phyloP scores from a whole-genome alignment of 495 filamentous ascomycete species.

The Hypoxylon rickii region DNA sequence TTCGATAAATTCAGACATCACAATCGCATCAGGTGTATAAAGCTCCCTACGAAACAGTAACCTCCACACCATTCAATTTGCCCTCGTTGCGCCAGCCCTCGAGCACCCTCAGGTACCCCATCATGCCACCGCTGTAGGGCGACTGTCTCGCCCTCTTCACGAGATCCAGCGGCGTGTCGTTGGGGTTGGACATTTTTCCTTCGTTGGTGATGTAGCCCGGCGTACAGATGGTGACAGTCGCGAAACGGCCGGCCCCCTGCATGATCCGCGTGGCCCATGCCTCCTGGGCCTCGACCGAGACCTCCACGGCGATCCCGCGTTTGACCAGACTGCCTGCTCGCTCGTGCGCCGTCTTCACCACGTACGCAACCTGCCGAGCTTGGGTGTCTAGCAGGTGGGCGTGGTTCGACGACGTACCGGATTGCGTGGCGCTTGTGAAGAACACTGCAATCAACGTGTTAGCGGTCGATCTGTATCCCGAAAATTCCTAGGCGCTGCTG shows the following conservation, averaged over 20 bases:
- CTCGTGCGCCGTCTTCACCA: slow-evolving; percentile 49
- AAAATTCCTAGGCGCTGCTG: too few species aligned
- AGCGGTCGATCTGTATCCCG: too few species aligned
- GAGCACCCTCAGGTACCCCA: slow-evolving; percentile 45
- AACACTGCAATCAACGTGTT: slow-evolving; percentile 40
- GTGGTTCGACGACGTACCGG: slow-evolving; percentile 46
- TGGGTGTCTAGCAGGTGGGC: slow-evolving; percentile 47
- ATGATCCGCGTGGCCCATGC: slow-evolving; percentile 52
- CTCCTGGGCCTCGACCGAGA: slow-evolving; percentile 48
- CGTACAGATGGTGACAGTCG: slow-evolving; percentile 54
- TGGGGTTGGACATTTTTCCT: slow-evolving; percentile 35
- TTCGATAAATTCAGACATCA: too few species aligned
- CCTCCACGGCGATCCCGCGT: slow-evolving; percentile 44
- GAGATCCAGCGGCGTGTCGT: slow-evolving; percentile 34
- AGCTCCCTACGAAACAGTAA: slow-evolving; percentile 7
- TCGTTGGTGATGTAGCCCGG: slow-evolving; percentile 61
- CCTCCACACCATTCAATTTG: slow-evolving; percentile 27
- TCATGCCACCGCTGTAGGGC: slow-evolving; percentile 35
- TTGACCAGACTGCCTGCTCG: slow-evolving; percentile 30
- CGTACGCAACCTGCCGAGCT: slow-evolving; percentile 48
- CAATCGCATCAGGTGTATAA: too few species aligned
- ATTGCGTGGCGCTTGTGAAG: slow-evolving; percentile 48
- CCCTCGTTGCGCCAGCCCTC: slow-evolving; percentile 44
- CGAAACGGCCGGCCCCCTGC: slow-evolving; percentile 44
- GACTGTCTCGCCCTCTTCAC: slow-evolving; percentile 36